Percentiles rank a stretch among this genome's conserved stretches.
Conservation (phyloP, 169 alveolate genomes). For the Plasmodium yoelii region DNA sequence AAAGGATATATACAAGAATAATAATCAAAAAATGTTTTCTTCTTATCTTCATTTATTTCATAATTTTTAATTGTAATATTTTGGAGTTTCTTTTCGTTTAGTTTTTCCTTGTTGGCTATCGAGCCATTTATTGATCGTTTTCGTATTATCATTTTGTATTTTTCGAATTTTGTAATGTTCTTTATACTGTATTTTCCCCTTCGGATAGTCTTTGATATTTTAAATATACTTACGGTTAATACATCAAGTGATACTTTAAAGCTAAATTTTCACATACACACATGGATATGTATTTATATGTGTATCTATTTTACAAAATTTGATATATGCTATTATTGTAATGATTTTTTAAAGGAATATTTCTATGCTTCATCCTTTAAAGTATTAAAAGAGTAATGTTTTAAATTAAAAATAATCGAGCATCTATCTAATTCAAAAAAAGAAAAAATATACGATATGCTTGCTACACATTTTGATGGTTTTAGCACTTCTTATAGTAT, state of each 20-base stretch:
- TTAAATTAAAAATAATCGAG: neutral
- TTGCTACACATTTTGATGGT: too few relatives aligned
- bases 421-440: too few relatives aligned
- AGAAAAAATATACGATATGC: too few relatives aligned
- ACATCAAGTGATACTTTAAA: too few relatives aligned
- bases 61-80: slow-evolving; percentile 63
- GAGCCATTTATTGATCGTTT: slow-evolving; percentile 55
- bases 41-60: slow-evolving; percentile 43
- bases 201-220: too few relatives aligned
- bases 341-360: neutral
- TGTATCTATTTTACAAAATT: too few relatives aligned
- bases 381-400: too few relatives aligned
- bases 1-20: slow-evolving; percentile 65
- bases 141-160: slow-evolving; percentile 43
- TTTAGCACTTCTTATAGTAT: too few relatives aligned
- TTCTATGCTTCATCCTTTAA: neutral
- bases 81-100: slow-evolving; percentile 65
- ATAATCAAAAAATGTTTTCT: slow-evolving; percentile 50
- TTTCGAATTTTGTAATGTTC: neutral
- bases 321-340: too few relatives aligned
- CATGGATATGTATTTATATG: too few relatives aligned
- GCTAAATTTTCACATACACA: too few relatives aligned
- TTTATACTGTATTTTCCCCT: neutral
- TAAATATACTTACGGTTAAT: too few relatives aligned
- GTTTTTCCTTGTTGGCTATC: slow-evolving; percentile 24